Evolutionary conservation across 352 stramenopile species (phyloP).

Genomic region (Phytophthora idaei): DNA sequence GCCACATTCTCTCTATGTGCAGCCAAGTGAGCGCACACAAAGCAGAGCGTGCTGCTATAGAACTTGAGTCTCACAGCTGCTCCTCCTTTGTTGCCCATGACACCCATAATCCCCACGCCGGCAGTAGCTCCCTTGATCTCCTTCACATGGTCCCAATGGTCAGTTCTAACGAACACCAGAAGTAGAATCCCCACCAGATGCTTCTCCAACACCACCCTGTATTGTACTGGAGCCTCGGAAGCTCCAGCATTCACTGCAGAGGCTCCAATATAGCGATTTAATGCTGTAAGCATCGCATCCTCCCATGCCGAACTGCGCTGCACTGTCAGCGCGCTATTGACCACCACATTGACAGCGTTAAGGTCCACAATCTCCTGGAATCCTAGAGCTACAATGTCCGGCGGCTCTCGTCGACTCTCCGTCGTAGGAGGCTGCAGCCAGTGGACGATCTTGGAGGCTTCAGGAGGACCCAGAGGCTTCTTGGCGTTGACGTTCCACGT

Average conservation of each 20-base stretch:
- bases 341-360: slow-evolving; percentile 98
- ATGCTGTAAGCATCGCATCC: slow-evolving; percentile 87
- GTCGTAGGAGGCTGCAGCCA: slow-evolving; percentile 60
- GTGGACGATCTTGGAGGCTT: slow-evolving; percentile 63
- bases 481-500: slow-evolving; percentile 99
- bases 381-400: slow-evolving; percentile 75
- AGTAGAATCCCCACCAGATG: slow-evolving; percentile 98
- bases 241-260: slow-evolving; percentile 8
- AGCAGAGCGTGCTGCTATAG: slow-evolving; percentile 98
- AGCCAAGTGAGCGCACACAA: slow-evolving; percentile 98
- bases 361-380: slow-evolving; percentile 99
- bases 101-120: slow-evolving; percentile 98
- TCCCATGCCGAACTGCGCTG: slow-evolving; percentile 90
- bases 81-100: slow-evolving; percentile 99
- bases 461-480: slow-evolving; percentile 84
- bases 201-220: slow-evolving; percentile 86
- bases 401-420: slow-evolving; percentile 18
- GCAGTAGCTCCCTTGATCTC: slow-evolving; percentile 92
- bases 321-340: slow-evolving; percentile 94
- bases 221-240: slow-evolving; percentile 39
- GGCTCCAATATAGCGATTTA: slow-evolving; percentile 83
- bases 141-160: slow-evolving; percentile 78
- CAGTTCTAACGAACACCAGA: slow-evolving; percentile 94
- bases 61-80: slow-evolving; percentile 95
- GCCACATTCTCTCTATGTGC: slow-evolving; percentile 98